Conservation (phyloP, 768 basidiomycete species). For the Porphyrellus cyaneotinctus region DNA sequence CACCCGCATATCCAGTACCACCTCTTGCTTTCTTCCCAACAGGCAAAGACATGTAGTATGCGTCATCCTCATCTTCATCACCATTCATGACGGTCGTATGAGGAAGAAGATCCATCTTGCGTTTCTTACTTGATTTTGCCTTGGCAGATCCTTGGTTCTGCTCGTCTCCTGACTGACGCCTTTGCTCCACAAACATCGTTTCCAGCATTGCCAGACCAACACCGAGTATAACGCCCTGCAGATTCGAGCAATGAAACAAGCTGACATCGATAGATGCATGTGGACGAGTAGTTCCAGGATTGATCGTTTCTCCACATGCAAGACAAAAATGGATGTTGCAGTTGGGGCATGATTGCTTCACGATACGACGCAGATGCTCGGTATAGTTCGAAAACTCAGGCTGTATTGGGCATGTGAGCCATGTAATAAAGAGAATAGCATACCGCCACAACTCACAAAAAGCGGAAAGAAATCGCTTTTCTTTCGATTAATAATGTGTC, state of each 20-base stretch:
- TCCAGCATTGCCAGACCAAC: conserved; percentile 87
- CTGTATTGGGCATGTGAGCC: conserved; percentile 39
- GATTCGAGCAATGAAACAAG: conserved; percentile 84
- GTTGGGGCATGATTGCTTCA: conserved; percentile 57
- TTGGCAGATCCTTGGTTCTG: conserved; percentile 22
- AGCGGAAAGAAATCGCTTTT: conserved; percentile 81
- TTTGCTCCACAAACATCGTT: conserved; percentile 58
- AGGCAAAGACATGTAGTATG: conserved; percentile 39
- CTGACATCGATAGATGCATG: conserved; percentile 47
- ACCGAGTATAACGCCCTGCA: conserved; percentile 90
- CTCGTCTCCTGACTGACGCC: conserved; percentile 32
- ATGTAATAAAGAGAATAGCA: neutral
- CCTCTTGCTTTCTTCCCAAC: conserved; percentile 66
- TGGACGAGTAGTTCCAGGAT: conserved; percentile 41
- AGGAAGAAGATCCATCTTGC: conserved; percentile 34
- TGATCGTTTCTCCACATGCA: conserved; percentile 70
- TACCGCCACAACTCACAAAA: conserved; percentile 52
- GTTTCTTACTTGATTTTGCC: conserved; percentile 38
- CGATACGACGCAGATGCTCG: conserved; percentile 52
- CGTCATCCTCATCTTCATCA: conserved; percentile 55
- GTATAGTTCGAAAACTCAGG: conserved; percentile 69
- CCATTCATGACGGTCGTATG: conserved; percentile 23
- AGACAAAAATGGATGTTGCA: conserved; percentile 64
- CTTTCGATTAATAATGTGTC: conserved; percentile 51
- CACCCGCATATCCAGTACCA: conserved; percentile 86